phyloP scores from a whole-genome alignment of 2,329 filamentous ascomycete genomes.

The Leptographium galeiforme region DNA sequence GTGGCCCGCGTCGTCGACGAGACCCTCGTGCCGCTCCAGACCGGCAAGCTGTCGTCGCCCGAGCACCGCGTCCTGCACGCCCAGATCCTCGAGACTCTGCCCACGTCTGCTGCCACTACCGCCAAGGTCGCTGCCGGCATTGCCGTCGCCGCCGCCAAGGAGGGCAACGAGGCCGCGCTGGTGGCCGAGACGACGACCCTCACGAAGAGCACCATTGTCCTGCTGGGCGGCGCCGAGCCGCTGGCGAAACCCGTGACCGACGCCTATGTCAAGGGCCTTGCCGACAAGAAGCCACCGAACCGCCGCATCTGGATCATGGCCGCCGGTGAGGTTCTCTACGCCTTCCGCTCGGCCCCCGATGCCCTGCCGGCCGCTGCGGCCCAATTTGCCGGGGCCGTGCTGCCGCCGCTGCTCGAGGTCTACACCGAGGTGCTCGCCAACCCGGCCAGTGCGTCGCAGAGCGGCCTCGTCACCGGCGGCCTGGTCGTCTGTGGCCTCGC shows the following conservation, averaged over 20 bases:
- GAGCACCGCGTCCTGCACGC: constrained; percentile 77
- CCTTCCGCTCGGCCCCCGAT: constrained; percentile 29
- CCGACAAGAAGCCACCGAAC: constrained; percentile 69
- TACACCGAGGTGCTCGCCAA: constrained; percentile 72
- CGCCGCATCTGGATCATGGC: constrained; percentile 71
- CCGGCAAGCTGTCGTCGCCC: constrained; percentile 67
- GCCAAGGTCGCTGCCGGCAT: constrained; percentile 54
- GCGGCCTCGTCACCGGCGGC: constrained; percentile 65
- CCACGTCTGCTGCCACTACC: constrained; percentile 47
- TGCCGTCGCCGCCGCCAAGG: constrained; percentile 59
- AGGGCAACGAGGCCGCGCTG: constrained; percentile 77
- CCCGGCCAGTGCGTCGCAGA: constrained; percentile 66
- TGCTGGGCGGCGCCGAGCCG: constrained; percentile 43
- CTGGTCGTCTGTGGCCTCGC: constrained; percentile 59
- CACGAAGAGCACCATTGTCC: constrained; percentile 47
- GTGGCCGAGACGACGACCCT: constrained; percentile 62
- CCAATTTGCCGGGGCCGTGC: constrained; percentile 38
- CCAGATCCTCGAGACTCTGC: constrained; percentile 59
- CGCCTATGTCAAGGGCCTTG: constrained; percentile 64
- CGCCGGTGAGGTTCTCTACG: constrained; percentile 57
- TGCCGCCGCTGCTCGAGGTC: constrained; percentile 47
- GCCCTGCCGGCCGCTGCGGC: constrained; percentile 32
- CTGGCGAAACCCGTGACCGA: constrained; percentile 56
- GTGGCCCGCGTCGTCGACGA: constrained; percentile 64
- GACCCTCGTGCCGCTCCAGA: constrained; percentile 64